Evolutionary conservation across 805 yeast species (phyloP), one percentile per base, ranked within the genome.

Genomic region (Hagleromyces aurorensis): DNA sequence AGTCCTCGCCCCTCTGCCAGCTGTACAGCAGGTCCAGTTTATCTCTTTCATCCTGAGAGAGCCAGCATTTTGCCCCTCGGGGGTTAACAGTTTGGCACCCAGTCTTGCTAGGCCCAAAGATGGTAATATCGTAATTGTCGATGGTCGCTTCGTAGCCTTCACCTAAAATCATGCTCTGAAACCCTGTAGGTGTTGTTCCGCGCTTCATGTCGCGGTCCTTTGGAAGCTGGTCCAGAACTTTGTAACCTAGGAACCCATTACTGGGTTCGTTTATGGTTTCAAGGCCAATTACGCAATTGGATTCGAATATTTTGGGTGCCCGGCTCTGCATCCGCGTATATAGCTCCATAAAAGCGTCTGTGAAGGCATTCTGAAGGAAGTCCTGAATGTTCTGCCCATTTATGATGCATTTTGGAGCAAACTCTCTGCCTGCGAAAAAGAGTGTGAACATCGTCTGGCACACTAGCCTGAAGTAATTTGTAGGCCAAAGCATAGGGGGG

Each of bases 401-500:
- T 15, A 89, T 66, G 3, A 62, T 59, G 35, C 85, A 75, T 31
- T 78, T 69, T 1, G 96, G 96, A 19, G 89, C 83, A 56, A 75
- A 82, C 10, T 63, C 58, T 30, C 65, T 65, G 2, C 96, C 96
- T 1, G 80, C 77, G 57, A 81, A 86, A 48, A 87, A 87, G 44
- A 84, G 52, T 0, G 94, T 81, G 54, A 85, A 85, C 91, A 87
- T 83, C 6, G 81, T 75, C 37, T 73, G 70, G 19, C 80, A 65
- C 2, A 85, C 94, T 36, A 85, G 60, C 19, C 91, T 65, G 37
- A 64, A 70, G 49, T 86, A 85, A 55, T 87, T 87, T 1, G 96
- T 75, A 0, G 94, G 75, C 96, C 96, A 87, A 19, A 86, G 64
- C 96, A 87, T 87, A 45, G 82, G 80, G 5, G 86, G 85, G 51